Base-by-base conservation (phyloP, 768 basidiomycete species). In the Collybiopsis confluens region DNA sequence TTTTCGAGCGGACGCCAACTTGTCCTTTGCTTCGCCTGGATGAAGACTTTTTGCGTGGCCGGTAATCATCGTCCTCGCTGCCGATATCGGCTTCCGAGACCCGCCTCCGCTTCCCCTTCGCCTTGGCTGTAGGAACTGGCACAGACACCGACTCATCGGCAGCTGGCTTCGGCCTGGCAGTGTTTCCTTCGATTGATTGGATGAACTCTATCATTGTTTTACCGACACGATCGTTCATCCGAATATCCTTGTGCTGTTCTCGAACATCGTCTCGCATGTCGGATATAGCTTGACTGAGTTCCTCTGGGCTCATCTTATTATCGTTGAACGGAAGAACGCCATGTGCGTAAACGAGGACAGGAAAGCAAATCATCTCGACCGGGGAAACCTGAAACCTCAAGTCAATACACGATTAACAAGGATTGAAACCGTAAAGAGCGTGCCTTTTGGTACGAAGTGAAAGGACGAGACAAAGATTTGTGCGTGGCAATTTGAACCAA, bases 181-280 rank as follows among this genome's bases (percentile, higher is more conserved):
- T 48, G 18, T 45, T 43, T 8, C 3, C 68, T 63, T 24, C 59
- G 60, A 20, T 35, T 20, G 47, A 36, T 16, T 48, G 47, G 52
- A 79, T 68, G 52, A 72, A 77, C 13, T 64, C 64, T n/a, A 75
- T 63, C 57, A 81, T 55, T 3, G 68, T 64, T 60, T 49, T 49
- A 4, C 54, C 70, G 26, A 77, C 74, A 1, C 71, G 67, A 0
- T 52, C 30, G 50, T 83, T 83, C 65, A 73, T 65, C 35, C 79
- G 73, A 26, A 83, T 71, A 54, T 83, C 81, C 45, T 65, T 56
- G 52, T 81, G 76, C 21, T 65, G 65, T 21, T 56, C 49, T 23
- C 82, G 69, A 9, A 79, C 71, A 24, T 66, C 58, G 4, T 38
- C 54, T 26, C 82, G 70, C 72, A 83, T 70, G 4, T 62, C 63